These are phyloP conservation scores for Debaryomyces udenii DNA, from an alignment of 1,139 yeast species.

Conservation along the genomic window DNA sequence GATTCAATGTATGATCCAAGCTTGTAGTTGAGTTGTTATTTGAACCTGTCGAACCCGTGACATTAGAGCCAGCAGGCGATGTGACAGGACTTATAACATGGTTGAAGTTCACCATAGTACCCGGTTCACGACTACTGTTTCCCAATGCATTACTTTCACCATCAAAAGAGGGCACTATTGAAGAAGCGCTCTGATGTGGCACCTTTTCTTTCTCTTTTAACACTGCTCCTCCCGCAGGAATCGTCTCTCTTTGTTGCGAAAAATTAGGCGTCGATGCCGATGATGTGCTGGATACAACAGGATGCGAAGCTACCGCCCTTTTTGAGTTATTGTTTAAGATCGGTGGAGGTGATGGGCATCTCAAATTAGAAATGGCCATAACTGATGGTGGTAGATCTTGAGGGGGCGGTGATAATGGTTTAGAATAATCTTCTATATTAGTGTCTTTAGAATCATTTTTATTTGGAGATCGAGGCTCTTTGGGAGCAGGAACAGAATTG, in stretches of 20 bases:
- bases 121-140: slow-evolving; percentile 1
- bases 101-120: slow-evolving; percentile 5
- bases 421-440: slow-evolving; percentile 8
- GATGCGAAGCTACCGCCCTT: slow-evolving; percentile 17
- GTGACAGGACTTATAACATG: slow-evolving; percentile 5
- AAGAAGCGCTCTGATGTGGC: slow-evolving; percentile 6
- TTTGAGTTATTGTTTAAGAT: slow-evolving; percentile 45
- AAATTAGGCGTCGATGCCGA: slow-evolving; percentile 6
- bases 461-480: background rate
- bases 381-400: slow-evolving; percentile 42
- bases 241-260: slow-evolving; percentile 33
- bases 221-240: slow-evolving; percentile 56
- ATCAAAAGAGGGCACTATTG: background rate
- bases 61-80: slow-evolving; percentile 15
- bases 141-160: background rate
- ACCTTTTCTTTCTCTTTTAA: slow-evolving; percentile 37
- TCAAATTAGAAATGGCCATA: slow-evolving; percentile 57
- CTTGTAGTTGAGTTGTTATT: slow-evolving; percentile 25
- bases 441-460: background rate
- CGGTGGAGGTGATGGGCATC: slow-evolving; percentile 74
- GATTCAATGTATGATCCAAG: slow-evolving; percentile 32
- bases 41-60: slow-evolving; percentile 1
- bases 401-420: slow-evolving; percentile 12
- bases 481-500: slow-evolving; percentile 9
- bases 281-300: background rate